Conservation (phyloP, 2,329 filamentous ascomycete genomes). For the Coniochaeta ligniaria region DNA sequence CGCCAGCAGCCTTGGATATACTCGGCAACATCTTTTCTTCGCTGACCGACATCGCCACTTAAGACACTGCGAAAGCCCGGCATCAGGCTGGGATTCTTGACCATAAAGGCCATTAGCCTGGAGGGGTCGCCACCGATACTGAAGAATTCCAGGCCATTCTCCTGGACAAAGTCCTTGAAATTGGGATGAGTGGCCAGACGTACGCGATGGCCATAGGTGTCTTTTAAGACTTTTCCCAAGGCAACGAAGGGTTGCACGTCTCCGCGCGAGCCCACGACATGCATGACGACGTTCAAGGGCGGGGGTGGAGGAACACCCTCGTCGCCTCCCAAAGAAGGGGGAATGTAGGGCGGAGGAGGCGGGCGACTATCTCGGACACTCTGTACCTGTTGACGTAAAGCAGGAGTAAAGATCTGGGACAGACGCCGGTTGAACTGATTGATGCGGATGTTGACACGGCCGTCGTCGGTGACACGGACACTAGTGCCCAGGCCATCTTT, state of each 20-base stretch:
- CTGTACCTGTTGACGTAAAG: no score
- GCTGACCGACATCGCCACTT: slow-evolving; percentile 68
- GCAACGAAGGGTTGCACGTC: slow-evolving; percentile 73
- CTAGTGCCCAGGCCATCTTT: no score
- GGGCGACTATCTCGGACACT: no score
- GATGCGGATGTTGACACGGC: no score
- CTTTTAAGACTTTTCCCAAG: slow-evolving; percentile 56
- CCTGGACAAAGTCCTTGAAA: slow-evolving; percentile 61
- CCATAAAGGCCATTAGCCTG: slow-evolving; percentile 82
- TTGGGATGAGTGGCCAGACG: slow-evolving; percentile 65
- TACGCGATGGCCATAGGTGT: slow-evolving; percentile 64
- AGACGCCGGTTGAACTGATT: no score
- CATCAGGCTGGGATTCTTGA: slow-evolving; percentile 81
- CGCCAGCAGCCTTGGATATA: slow-evolving; percentile 80
- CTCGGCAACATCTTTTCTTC: slow-evolving; percentile 66
- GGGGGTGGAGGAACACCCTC: no score
- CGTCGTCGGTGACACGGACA: no score
- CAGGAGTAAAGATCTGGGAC: no score
- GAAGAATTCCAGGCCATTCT: slow-evolving; percentile 69
- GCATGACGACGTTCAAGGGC: slow-evolving; percentile 71
- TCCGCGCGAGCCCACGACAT: slow-evolving; percentile 67
- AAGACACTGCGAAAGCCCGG: slow-evolving; percentile 70
- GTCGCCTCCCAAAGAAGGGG: no score
- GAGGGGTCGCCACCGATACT: slow-evolving; percentile 67
- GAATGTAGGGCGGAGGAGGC: no score